Base-by-base conservation (phyloP, 2,329 filamentous ascomycete species). In the Septoria linicola region DNA sequence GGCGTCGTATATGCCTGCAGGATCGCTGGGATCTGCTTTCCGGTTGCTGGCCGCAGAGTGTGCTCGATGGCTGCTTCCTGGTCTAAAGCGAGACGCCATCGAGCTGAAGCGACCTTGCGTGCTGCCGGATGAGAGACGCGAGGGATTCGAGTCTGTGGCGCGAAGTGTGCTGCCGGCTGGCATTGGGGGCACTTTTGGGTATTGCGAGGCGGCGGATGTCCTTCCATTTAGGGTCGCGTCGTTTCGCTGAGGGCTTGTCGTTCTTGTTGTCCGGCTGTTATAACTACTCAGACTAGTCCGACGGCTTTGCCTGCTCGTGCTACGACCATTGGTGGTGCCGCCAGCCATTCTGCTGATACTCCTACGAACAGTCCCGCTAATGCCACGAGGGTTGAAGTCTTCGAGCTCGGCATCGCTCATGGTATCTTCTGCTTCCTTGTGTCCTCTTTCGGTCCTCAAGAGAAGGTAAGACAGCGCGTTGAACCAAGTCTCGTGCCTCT, bases 401-500 rank as follows among this genome's bases (percentile, higher is more conserved):
- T 79, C 76, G 31, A 82, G 73, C 53, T 84, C 82, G 44, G 81
- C 80, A 43, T 76, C 63, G 3, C 74, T 84, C 57, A 88, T 79
- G 32, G 72, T 69, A 37, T 80, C 74, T 44, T 81, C 79, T n/a
- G 76, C 79, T 46, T 68, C 63, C 4, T 49, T 49, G 70, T 48
- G 69, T 41, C 76, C 74, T 13, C 78, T 70, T 20, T 72, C 75
- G 25, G 82, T 90, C 39, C 91, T 84, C 23, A 96, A 79, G 30
- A 97, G 79, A 11, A 99, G 80, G 68, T 99, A 99, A 1, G 89
- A 95, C 48, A 99, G 78, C 0, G 93, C 91, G 66, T 97, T 97
- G 78, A 93, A 96, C 93, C 93, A 99, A 1, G 91, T 97, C 74
- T 99, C 93, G 66, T 99, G 93, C 54, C 93, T 82, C 68, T 96